Evolutionary conservation across 2,329 filamentous ascomycete species (phyloP).

Genomic region (Phaeosphaeriaceae sp.): DNA sequence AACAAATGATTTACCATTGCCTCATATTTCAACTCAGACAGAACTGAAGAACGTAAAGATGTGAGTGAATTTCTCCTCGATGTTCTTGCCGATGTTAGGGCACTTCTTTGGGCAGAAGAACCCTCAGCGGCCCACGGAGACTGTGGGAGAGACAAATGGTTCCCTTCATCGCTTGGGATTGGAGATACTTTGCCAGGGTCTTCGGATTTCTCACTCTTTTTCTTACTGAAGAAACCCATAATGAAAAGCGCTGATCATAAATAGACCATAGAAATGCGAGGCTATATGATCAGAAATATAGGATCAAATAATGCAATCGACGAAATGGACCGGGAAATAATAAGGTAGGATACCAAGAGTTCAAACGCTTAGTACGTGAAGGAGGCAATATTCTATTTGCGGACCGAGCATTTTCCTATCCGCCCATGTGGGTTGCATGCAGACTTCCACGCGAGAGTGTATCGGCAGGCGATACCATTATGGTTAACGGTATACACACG

Average conservation of each 20-base stretch:
- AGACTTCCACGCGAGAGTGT: conserved; percentile 2
- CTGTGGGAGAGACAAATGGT: conserved; percentile 19
- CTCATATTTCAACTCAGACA: conserved; percentile 77
- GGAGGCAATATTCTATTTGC: conserved; percentile 1
- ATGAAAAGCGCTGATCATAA: neutral
- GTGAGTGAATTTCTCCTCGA: conserved; percentile 28
- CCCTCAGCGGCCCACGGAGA: conserved; percentile 14
- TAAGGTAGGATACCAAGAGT: no score
- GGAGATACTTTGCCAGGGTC: conserved; percentile 12
- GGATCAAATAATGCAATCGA: no score
- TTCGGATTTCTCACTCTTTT: conserved; percentile 11
- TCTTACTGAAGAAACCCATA: conserved; percentile 12
- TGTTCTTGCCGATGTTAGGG: conserved; percentile 15
- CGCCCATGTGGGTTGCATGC: neutral
- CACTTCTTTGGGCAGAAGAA: conserved; percentile 14
- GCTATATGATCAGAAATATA: no score
- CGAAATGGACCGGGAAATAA: no score
- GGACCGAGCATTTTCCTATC: neutral
- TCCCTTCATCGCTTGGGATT: conserved; percentile 5
- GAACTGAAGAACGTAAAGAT: conserved; percentile 16
- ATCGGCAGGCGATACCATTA: neutral
- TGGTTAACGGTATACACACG: neutral
- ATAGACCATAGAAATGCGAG: no score
- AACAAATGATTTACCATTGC: conserved; percentile 85
- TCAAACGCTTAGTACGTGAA: no score